Conservation (phyloP, 164 flowering plant species). For the Paratinospora sagittata region DNA sequence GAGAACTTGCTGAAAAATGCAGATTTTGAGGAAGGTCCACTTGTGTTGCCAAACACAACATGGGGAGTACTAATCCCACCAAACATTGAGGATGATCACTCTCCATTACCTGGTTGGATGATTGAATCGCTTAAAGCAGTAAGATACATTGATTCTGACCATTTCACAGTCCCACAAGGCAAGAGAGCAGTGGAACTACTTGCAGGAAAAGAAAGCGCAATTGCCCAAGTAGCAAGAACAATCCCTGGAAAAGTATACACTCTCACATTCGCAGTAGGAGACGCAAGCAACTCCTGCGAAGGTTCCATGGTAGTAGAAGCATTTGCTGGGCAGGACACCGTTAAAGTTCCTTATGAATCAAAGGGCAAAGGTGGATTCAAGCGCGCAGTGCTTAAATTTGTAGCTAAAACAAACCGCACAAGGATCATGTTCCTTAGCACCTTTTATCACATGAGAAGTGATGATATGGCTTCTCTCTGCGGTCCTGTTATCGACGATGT, state of each 20-base stretch:
- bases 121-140: slow-evolving; percentile 83
- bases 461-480: slow-evolving; percentile 56
- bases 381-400: slow-evolving; percentile 45
- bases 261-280: slow-evolving; percentile 62
- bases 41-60: slow-evolving; percentile 50
- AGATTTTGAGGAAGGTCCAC: slow-evolving; percentile 81
- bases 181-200: slow-evolving; percentile 68
- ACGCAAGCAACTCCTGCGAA: slow-evolving; percentile 55
- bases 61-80: slow-evolving; percentile 82
- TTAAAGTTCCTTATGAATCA: slow-evolving; percentile 52
- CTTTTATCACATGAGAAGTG: slow-evolving; percentile 54
- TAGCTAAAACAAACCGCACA: slow-evolving; percentile 39
- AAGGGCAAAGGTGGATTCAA: slow-evolving; percentile 70
- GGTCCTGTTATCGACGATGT: slow-evolving; percentile 82
- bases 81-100: slow-evolving; percentile 69
- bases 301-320: slow-evolving; percentile 77
- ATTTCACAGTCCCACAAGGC: slow-evolving; percentile 65
- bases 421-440: slow-evolving; percentile 57
- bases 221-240: slow-evolving; percentile 60
- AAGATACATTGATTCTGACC: slow-evolving; percentile 60
- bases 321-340: slow-evolving; percentile 39
- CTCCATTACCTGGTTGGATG: slow-evolving; percentile 79
- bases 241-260: slow-evolving; percentile 35
- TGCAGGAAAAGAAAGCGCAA: slow-evolving; percentile 76
- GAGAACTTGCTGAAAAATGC: slow-evolving; percentile 74